Percentiles rank a stretch among this genome's conserved stretches.
Conservation (phyloP, 2,329 filamentous ascomycete genomes). For the Cladophialophora bantiana region DNA sequence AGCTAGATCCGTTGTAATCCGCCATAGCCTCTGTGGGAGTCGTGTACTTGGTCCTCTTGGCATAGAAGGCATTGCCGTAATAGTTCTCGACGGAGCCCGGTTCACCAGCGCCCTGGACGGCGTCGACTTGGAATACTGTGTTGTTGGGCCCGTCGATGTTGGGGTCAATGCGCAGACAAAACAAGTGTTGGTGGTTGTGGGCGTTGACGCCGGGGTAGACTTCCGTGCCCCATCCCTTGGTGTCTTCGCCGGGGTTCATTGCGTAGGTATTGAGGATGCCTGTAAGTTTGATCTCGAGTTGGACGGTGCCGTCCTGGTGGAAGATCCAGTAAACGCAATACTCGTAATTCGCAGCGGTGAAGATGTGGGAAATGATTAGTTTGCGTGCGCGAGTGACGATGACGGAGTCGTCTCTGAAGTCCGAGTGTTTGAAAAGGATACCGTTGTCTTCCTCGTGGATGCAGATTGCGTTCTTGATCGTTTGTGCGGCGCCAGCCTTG, state of each 20-base stretch:
- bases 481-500: constrained; percentile 72
- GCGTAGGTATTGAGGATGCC: constrained; percentile 92
- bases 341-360: constrained; percentile 96
- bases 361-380: constrained; percentile 87
- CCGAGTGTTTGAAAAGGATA: constrained; percentile 92
- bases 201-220: constrained; percentile 92
- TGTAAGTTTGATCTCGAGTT: constrained; percentile 89
- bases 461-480: constrained; percentile 92
- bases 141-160: constrained; percentile 87
- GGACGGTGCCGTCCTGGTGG: constrained; percentile 89
- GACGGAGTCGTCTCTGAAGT: constrained; percentile 87
- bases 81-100: constrained; percentile 83
- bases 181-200: constrained; percentile 95
- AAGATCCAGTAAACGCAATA: constrained; percentile 90
- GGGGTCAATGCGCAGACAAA: constrained; percentile 86
- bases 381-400: constrained; percentile 87
- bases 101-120: constrained; percentile 71
- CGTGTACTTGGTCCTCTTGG: constrained; percentile 78
- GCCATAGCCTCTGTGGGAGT: constrained; percentile 73
- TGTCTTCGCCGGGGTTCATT: constrained; percentile 80
- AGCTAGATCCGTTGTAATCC: constrained; percentile 81
- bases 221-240: constrained; percentile 86
- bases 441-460: constrained; percentile 94
- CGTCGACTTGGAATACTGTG: constrained; percentile 84
- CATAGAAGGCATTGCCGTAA: constrained; percentile 90